These are phyloP conservation scores for Chenopodium formosanum DNA, from an alignment of 148 eudicot genomes.

Conservation along the genomic window DNA sequence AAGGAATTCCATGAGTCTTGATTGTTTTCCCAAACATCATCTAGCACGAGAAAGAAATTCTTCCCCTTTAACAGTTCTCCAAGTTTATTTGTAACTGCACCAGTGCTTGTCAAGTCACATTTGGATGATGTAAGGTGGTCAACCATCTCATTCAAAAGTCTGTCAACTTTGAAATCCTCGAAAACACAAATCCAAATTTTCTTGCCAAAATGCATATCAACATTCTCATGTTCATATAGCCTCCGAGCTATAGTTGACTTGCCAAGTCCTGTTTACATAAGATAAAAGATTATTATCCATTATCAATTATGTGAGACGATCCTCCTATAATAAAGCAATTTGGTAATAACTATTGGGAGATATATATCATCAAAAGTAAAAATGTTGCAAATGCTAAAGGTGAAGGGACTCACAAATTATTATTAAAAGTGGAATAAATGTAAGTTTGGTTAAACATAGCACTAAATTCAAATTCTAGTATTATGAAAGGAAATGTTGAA, in stretches of 20 bases:
- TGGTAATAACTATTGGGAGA: no score
- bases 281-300: no score
- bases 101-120: conserved; percentile 2
- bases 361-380: no score
- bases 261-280: conserved; percentile 8
- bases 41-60: conserved; percentile 22
- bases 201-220: neutral
- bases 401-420: no score
- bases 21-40: conserved; percentile 27
- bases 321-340: no score
- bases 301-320: no score
- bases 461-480: no score
- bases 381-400: no score
- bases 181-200: conserved; percentile 12
- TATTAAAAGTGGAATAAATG: no score
- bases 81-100: neutral
- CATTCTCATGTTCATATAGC: conserved; percentile 2
- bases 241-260: conserved; percentile 27
- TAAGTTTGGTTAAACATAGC: no score
- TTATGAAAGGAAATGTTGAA: no score
- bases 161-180: neutral
- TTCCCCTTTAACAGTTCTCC: neutral
- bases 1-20: conserved; percentile 15
- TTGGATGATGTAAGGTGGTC: conserved; percentile 6
- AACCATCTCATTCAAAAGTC: conserved; percentile 15